Conservation (phyloP, 2,329 filamentous ascomycete genomes). For the Mollisia scopiformis region DNA sequence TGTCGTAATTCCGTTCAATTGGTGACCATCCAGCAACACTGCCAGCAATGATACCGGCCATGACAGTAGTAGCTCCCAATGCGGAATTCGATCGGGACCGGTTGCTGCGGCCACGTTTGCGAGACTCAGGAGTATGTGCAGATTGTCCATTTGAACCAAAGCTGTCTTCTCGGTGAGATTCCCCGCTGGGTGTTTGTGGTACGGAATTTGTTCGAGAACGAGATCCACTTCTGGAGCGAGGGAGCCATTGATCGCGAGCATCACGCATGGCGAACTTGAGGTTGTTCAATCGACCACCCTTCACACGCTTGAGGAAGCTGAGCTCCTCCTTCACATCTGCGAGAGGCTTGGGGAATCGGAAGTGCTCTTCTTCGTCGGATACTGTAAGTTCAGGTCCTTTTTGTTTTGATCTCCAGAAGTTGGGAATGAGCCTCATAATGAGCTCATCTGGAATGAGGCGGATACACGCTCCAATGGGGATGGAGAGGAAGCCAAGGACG, state of each 20-base stretch:
- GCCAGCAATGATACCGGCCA: conserved; percentile 82
- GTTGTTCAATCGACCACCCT: conserved; percentile 80
- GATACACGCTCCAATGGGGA: conserved; percentile 80
- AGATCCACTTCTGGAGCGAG: conserved; percentile 64
- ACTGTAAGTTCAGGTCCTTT: conserved; percentile 51
- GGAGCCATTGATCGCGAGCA: conserved; percentile 70
- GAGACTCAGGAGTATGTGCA: conserved; percentile 57
- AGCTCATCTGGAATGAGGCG: conserved; percentile 77
- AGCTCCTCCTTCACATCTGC: conserved; percentile 80
- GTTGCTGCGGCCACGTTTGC: conserved; percentile 68
- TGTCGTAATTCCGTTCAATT: conserved; percentile 56
- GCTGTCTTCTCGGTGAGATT: conserved; percentile 52
- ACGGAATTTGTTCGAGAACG: conserved; percentile 67
- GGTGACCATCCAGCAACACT: conserved; percentile 80
- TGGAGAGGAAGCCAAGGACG: conserved; percentile 79
- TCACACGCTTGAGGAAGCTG: conserved; percentile 77
- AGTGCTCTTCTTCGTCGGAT: conserved; percentile 65
- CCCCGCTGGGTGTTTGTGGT: conserved; percentile 63
- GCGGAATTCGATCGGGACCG: conserved; percentile 68
- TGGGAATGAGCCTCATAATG: conserved; percentile 32
- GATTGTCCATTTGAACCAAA: conserved; percentile 43
- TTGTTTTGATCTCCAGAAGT: conserved; percentile 31
- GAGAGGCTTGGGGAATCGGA: conserved; percentile 72
- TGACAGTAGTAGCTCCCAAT: conserved; percentile 74
- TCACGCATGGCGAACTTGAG: conserved; percentile 79